Percentiles rank a stretch among this genome's conserved stretches.
phyloP scores from a whole-genome alignment of 345 rosid genomes.

The Gossypium rotundifolium region DNA sequence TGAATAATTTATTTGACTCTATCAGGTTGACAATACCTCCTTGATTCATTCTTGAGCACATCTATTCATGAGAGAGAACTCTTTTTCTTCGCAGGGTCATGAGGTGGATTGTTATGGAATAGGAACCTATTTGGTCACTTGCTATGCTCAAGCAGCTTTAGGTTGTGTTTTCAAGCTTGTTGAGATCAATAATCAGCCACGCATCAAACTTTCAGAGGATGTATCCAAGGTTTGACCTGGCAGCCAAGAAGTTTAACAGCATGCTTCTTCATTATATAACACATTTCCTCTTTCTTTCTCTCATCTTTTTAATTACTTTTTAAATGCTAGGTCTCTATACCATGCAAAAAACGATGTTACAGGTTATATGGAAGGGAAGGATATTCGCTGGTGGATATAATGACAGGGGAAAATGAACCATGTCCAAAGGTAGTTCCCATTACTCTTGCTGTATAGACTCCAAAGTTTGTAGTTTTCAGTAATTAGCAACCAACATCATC shows the following conservation, averaged over 20 bases:
- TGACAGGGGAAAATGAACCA: constrained; percentile 88
- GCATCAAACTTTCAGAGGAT: constrained; percentile 98
- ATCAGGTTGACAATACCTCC: neutral
- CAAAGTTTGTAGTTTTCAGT: neutral
- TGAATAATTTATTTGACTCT: neutral
- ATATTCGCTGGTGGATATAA: constrained; percentile 87
- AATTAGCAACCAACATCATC: neutral
- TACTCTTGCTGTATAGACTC: neutral
- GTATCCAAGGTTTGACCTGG: constrained; percentile 67
- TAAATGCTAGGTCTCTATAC: constrained; percentile 70
- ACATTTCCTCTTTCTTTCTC: neutral
- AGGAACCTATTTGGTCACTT: constrained; percentile 90
- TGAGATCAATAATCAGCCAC: constrained; percentile 84
- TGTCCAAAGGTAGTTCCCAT: constrained; percentile 61
- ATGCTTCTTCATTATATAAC: neutral
- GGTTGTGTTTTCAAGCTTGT: constrained; percentile 99
- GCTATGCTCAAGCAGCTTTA: constrained; percentile 89
- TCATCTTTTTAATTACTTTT: constrained; percentile 3
- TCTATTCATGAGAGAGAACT: neutral
- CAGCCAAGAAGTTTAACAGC: neutral
- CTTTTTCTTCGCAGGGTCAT: constrained; percentile 55
- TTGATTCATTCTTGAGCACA: neutral
- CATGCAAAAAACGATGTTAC: constrained; percentile 74
- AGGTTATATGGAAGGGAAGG: constrained; percentile 89
- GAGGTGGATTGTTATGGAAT: constrained; percentile 90